A percentile compares a stretch with the other conserved stretches of the same genome.
Conservation (phyloP, 768 basidiomycete genomes). For the Rhodotorula babjevae region DNA sequence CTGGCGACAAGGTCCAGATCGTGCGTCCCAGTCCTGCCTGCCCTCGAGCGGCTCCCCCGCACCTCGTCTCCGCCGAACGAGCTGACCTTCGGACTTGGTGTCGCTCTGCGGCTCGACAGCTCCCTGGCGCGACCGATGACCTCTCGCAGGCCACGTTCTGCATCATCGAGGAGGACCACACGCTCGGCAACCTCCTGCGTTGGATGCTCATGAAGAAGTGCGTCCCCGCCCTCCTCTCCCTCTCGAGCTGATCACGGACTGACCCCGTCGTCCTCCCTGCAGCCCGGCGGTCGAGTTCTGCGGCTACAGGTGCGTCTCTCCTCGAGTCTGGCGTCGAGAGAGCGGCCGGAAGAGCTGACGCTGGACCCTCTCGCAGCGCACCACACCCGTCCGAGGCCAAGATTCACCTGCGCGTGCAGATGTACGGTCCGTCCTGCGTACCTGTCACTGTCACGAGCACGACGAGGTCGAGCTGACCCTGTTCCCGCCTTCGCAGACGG, state of each 20-base stretch:
- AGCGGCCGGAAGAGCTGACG: not conserved
- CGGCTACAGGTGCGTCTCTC: conserved; percentile 72
- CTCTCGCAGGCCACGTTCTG: conserved; percentile 86
- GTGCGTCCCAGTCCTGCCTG: conserved; percentile 4
- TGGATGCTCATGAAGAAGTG: conserved; percentile 99
- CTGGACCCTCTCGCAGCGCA: conserved; percentile 52
- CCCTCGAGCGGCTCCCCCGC: not conserved
- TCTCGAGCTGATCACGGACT: conserved; percentile 10
- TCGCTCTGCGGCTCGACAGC: conserved; percentile 50
- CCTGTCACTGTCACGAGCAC: not conserved
- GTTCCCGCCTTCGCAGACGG: conserved; percentile 56
- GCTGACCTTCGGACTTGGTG: not conserved
- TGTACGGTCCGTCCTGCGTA: conserved; percentile 74
- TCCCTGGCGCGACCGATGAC: conserved; percentile 73
- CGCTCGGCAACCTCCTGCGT: conserved; percentile 84
- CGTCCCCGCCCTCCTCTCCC: conserved; percentile 38
- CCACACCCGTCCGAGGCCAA: conserved; percentile 97
- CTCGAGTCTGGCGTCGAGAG: no score
- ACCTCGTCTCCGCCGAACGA: not conserved
- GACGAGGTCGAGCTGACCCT: not conserved
- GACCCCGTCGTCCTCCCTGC: conserved; percentile 5
- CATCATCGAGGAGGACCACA: conserved; percentile 89
- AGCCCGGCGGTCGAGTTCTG: conserved; percentile 98
- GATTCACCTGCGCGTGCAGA: conserved; percentile 96
- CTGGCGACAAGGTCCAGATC: conserved; percentile 29